Evolutionary conservation across 768 basidiomycete genomes (phyloP), one percentile per base, ranked within the genome.

Genomic region (Termitomyces sp.): DNA sequence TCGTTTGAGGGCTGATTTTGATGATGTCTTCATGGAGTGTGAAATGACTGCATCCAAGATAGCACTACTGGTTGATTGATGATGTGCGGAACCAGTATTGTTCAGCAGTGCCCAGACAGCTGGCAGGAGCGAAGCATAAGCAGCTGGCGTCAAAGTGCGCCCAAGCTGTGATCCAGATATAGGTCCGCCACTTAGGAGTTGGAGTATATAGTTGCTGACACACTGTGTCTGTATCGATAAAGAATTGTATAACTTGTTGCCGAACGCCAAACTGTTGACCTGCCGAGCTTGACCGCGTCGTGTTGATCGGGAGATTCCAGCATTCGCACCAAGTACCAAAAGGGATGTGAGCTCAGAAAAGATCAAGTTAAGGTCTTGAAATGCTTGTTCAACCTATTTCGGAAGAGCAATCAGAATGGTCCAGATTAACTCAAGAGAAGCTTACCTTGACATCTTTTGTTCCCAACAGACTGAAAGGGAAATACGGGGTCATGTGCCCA

Each of bases 301-400:
- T n/a, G 38, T 57, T 33, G 55, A 47, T 28, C 62, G 65, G 14
- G 63, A 53, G 14, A 59, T 55, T 31, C 63, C 60, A 57, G 23
- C 56, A 46, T 67, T 61, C 33, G 69, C 67, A 5, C 71, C 68
- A 56, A 86, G 75, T 35, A 81, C 71, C 21, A 87, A 71, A 23
- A 90, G 72, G 2, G 90, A 88, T 6, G 78, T 79, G 10, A 94
- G 75, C 67, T 91, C 86, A 70, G 90, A 91, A 68, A 85, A 92
- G 44, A 82, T 79, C 53, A 94, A 72, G 64, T 88, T 91, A 53
- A 93, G 76, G 58, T 85, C 78, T 65, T 91, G 83, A 55, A 85
- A 80, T 8, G 75, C 73, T 66, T 85, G 81, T 63, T 87, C 87
- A 50, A 79, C 64, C 90, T 91, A 48, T 61, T 35, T 50, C 50